Conservation (phyloP, 768 basidiomycete species). For the Suillus paluster region DNA sequence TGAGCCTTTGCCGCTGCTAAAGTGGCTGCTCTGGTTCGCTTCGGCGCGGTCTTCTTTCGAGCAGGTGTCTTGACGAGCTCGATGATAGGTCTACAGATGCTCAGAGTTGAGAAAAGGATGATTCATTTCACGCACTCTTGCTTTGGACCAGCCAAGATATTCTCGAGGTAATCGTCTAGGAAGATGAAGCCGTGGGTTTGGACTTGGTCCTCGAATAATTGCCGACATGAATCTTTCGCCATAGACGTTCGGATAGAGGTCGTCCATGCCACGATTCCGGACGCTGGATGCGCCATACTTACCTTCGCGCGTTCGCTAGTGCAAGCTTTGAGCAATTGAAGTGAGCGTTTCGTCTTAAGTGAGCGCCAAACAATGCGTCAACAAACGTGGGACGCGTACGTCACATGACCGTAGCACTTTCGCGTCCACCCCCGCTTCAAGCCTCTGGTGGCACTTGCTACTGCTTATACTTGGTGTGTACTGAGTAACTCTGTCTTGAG, state of each 20-base stretch:
- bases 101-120: slow-evolving; percentile 5
- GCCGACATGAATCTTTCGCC: slow-evolving; percentile 72
- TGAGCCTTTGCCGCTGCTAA: slow-evolving; percentile 50
- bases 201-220: slow-evolving; percentile 73
- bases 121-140: slow-evolving; percentile 55
- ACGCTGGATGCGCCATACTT: slow-evolving; percentile 14
- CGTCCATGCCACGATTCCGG: slow-evolving; percentile 72
- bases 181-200: slow-evolving; percentile 79
- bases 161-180: slow-evolving; percentile 77
- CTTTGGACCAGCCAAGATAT: slow-evolving; percentile 65
- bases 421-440: too few species aligned
- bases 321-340: neutral
- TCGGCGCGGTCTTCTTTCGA: slow-evolving; percentile 62
- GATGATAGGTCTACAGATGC: slow-evolving; percentile 59
- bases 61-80: slow-evolving; percentile 87
- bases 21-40: slow-evolving; percentile 50
- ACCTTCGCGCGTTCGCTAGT: slow-evolving; percentile 7
- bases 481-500: too few species aligned
- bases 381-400: slow-evolving; percentile 27
- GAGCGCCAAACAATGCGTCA: slow-evolving; percentile 21
- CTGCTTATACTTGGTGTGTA: too few species aligned
- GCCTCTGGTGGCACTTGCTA: too few species aligned
- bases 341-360: neutral
- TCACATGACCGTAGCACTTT: slow-evolving; percentile 29
- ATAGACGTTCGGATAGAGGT: slow-evolving; percentile 68